Evolutionary conservation across 176 grass and related monocot species (phyloP).

Genomic region (Aegilops tauschii): DNA sequence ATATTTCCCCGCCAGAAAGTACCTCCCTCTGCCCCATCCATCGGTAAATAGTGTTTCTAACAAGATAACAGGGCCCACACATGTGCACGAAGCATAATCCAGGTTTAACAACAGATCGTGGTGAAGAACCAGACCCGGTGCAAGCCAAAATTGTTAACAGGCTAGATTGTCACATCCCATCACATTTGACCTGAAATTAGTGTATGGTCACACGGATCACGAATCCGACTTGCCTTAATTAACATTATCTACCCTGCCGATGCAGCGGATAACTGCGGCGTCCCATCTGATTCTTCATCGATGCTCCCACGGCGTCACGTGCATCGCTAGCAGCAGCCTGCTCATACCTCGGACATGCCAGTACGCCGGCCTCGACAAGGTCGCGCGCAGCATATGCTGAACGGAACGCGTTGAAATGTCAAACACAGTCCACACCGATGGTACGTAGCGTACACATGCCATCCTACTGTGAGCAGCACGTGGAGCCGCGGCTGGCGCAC

Average conservation of each 20-base stretch:
- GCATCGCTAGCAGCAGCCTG: neutral
- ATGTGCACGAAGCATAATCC: neutral
- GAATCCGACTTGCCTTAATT: neutral
- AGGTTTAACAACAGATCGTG: too few relatives aligned
- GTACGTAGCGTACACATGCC: neutral
- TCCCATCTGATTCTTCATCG: neutral
- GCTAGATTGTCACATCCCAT: neutral
- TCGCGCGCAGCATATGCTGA: neutral
- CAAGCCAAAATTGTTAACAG: too few relatives aligned
- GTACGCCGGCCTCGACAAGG: neutral
- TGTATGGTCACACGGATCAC: neutral
- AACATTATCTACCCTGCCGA: too few relatives aligned
- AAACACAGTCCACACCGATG: neutral
- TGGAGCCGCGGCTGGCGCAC: neutral
- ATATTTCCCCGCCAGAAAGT: too few relatives aligned
- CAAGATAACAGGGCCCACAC: neutral
- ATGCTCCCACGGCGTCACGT: neutral
- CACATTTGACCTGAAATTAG: neutral
- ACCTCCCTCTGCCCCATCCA: neutral
- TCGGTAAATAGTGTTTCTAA: neutral
- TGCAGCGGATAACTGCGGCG: neutral
- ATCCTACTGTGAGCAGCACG: neutral
- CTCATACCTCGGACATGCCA: too few relatives aligned
- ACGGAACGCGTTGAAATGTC: neutral
- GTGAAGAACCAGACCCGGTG: too few relatives aligned